A percentile compares a stretch with the other conserved stretches of the same genome.
Conservation (phyloP, 2,329 filamentous ascomycete genomes). For the Botrytis pseudocinerea region DNA sequence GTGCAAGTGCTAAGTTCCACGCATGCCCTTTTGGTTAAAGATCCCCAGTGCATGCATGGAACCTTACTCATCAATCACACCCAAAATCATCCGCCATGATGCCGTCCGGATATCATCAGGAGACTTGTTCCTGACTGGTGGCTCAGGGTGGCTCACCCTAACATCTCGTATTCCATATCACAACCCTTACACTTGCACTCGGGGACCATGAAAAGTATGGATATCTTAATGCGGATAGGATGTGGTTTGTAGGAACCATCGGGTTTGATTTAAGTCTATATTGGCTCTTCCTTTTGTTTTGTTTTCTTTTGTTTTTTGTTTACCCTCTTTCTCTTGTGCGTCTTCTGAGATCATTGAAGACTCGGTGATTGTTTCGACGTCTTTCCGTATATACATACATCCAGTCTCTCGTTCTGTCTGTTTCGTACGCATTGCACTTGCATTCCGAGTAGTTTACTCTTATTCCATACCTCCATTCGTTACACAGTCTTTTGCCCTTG, state of each 20-base stretch:
- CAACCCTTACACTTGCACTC: not conserved
- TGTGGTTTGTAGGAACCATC: not conserved
- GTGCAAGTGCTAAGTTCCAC: not conserved
- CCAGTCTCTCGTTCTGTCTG: conserved; percentile 4
- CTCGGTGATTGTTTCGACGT: not conserved
- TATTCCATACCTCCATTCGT: conserved; percentile 1
- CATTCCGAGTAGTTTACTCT: conserved; percentile 7
- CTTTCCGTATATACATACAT: not conserved
- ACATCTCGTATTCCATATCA: conserved; percentile 8
- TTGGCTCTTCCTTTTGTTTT: not conserved
- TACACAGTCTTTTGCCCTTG: conserved; percentile 5
- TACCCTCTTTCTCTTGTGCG: not conserved
- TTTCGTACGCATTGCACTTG: conserved; percentile 2
- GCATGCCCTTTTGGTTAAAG: not conserved
- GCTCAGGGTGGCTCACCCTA: conserved; percentile 4
- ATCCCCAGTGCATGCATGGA: not conserved
- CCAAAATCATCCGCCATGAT: not conserved
- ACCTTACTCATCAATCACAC: not conserved
- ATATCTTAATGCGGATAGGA: not conserved
- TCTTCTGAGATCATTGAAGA: not conserved
- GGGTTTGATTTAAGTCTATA: not conserved
- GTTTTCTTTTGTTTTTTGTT: not conserved
- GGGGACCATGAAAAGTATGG: not conserved
- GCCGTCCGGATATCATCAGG: not conserved
- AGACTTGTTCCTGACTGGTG: conserved; percentile 10